Percentiles rank a stretch among this genome's conserved stretches.
Conservation (phyloP, 805 yeast genomes). For the Tetrapisispora pingtungensis region DNA sequence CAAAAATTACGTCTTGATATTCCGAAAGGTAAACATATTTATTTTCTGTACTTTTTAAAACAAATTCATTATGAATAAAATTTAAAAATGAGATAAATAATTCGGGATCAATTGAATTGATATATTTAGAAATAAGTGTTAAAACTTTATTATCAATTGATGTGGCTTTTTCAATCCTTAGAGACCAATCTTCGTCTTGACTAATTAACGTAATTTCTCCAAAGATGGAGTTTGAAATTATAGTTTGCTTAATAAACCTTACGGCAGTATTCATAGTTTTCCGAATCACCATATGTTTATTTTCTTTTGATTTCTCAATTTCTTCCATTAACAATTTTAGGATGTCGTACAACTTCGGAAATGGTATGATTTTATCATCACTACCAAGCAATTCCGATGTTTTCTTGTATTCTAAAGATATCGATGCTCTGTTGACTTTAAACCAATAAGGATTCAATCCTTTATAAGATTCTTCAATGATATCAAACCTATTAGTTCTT, state of each 20-base stretch:
- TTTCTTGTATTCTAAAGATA: slow-evolving; percentile 34
- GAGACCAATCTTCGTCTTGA: slow-evolving; percentile 65
- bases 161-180: slow-evolving; percentile 58
- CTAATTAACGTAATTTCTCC: slow-evolving; percentile 46
- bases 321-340: slow-evolving; percentile 26
- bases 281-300: slow-evolving; percentile 23
- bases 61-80: slow-evolving; percentile 32
- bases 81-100: slow-evolving; percentile 25
- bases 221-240: slow-evolving; percentile 57
- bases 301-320: slow-evolving; percentile 16
- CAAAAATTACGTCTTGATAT: slow-evolving; percentile 26
- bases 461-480: slow-evolving; percentile 65
- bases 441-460: slow-evolving; percentile 85
- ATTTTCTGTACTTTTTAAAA: slow-evolving; percentile 10
- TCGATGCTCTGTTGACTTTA: slow-evolving; percentile 40
- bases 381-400: slow-evolving; percentile 38
- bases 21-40: slow-evolving; percentile 10
- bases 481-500: slow-evolving; percentile 52
- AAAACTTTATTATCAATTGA: slow-evolving; percentile 47
- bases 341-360: slow-evolving; percentile 46
- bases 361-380: slow-evolving; percentile 27
- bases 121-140: slow-evolving; percentile 15
- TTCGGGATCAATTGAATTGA: slow-evolving; percentile 3
- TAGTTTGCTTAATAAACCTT: slow-evolving; percentile 43
- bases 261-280: slow-evolving; percentile 35